phyloP scores from a whole-genome alignment of 2,329 filamentous ascomycete species.

The Tolypocladium cylindrosporum region DNA sequence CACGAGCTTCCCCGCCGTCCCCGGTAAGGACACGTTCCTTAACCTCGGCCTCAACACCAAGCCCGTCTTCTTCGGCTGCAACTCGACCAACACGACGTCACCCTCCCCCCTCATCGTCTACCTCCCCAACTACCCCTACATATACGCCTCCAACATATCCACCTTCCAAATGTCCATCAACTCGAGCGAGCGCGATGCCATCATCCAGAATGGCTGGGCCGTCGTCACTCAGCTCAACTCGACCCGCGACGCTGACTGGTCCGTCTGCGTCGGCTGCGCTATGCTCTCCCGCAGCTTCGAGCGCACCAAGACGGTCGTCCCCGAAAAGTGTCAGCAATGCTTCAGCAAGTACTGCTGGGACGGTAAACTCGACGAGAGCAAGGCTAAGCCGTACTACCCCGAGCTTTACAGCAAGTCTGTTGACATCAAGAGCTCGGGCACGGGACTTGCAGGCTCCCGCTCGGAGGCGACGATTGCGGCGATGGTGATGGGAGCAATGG shows the following conservation, averaged over 20 bases:
- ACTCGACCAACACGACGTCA: constrained; percentile 43
- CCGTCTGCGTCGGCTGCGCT: constrained; percentile 78
- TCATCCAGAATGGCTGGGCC: constrained; percentile 81
- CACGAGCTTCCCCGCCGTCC: constrained; percentile 48
- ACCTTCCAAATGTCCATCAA: constrained; percentile 64
- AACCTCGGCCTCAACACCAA: constrained; percentile 47
- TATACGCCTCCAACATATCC: constrained; percentile 64
- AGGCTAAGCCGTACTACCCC: constrained; percentile 23
- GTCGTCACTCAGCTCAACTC: constrained; percentile 75
- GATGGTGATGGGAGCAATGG: background rate
- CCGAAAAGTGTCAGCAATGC: constrained; percentile 63
- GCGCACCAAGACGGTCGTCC: constrained; percentile 58
- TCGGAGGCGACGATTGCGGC: background rate
- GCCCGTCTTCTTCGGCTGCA: constrained; percentile 56
- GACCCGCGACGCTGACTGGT: constrained; percentile 66
- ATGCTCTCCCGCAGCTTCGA: constrained; percentile 67
- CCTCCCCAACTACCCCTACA: constrained; percentile 68
- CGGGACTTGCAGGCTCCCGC: background rate
- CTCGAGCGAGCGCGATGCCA: constrained; percentile 57
- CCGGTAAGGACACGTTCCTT: constrained; percentile 44
- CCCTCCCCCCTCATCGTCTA: constrained; percentile 70
- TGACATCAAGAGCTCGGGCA: constrained; percentile 12
- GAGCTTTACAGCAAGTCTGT: constrained; percentile 15
- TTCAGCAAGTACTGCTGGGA: constrained; percentile 89
- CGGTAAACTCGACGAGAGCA: constrained; percentile 44